Percentiles rank a stretch among this genome's conserved stretches.
Conservation (phyloP, 345 rosid genomes). For the Microthlaspi erraticum region DNA sequence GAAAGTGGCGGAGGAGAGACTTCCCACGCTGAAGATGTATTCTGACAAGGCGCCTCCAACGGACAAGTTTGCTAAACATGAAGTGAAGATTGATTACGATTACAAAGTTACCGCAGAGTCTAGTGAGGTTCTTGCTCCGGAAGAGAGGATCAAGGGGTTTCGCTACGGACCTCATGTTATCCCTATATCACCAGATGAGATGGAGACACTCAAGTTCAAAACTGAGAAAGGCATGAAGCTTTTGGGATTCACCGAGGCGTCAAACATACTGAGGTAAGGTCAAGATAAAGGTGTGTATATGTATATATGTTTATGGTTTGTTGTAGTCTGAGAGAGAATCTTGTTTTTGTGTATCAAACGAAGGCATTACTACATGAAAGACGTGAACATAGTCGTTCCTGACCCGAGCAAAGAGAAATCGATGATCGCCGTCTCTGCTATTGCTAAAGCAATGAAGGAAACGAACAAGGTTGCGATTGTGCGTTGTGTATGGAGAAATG, state of each 20-base stretch:
- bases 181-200: constrained; percentile 77
- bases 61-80: constrained; percentile 83
- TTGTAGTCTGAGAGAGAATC: constrained; percentile 28
- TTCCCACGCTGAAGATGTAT: constrained; percentile 81
- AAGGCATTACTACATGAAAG: constrained; percentile 97
- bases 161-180: constrained; percentile 96
- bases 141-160: constrained; percentile 92
- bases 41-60: constrained; percentile 89
- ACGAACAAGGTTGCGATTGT: constrained; percentile 75
- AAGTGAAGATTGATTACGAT: constrained; percentile 85
- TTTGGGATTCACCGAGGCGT: constrained; percentile 81
- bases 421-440: constrained; percentile 71
- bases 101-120: constrained; percentile 65
- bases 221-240: constrained; percentile 92
- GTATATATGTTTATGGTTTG: not conserved
- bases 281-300: constrained; percentile 24
- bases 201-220: constrained; percentile 81
- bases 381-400: constrained; percentile 77
- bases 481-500: constrained; percentile 97
- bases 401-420: constrained; percentile 77
- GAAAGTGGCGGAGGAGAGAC: constrained; percentile 88
- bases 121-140: constrained; percentile 72
- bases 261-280: constrained; percentile 74
- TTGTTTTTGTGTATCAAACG: constrained; percentile 26
- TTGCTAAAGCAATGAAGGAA: constrained; percentile 90